These are phyloP conservation scores for Takashimella tepidaria DNA, from an alignment of 1,284 basidiomycete species.

Conservation along the genomic window DNA sequence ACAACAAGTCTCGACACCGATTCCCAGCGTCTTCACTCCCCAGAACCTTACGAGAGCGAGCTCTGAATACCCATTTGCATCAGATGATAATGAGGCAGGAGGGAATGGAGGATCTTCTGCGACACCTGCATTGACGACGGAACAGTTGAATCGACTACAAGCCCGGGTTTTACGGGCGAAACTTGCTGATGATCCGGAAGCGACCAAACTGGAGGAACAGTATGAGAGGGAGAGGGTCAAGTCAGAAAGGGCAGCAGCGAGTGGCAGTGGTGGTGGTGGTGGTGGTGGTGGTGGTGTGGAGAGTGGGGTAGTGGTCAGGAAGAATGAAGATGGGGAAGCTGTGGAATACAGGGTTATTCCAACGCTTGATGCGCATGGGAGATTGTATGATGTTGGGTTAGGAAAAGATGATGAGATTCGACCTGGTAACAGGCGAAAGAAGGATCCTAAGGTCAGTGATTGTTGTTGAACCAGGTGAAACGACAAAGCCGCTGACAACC, in stretches of 20 bases:
- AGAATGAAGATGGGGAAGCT: slow-evolving; percentile 29
- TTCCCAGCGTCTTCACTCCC: slow-evolving; percentile 84
- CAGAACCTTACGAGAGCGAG: slow-evolving; percentile 43
- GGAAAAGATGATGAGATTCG: slow-evolving; percentile 48
- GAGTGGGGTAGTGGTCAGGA: slow-evolving; percentile 12
- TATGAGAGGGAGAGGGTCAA: slow-evolving; percentile 64
- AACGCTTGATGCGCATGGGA: slow-evolving; percentile 78
- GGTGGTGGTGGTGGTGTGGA: slow-evolving; percentile 46
- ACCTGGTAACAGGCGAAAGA: slow-evolving; percentile 67
- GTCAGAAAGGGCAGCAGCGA: slow-evolving; percentile 46
- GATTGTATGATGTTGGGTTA: slow-evolving; percentile 86
- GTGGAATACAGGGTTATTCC: slow-evolving; percentile 74
- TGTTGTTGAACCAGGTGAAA: too few species aligned
- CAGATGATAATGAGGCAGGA: background rate
- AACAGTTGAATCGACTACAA: slow-evolving; percentile 83
- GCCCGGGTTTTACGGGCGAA: slow-evolving; percentile 89
- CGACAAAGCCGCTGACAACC: background rate
- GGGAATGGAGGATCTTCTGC: background rate
- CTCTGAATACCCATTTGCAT: slow-evolving; percentile 25
- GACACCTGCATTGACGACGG: slow-evolving; percentile 45
- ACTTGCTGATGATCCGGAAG: slow-evolving; percentile 67
- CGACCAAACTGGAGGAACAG: slow-evolving; percentile 68
- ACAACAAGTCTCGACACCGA: slow-evolving; percentile 57
- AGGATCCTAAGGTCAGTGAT: slow-evolving; percentile 60
- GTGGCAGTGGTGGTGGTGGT: slow-evolving; percentile 42